Percentiles rank a stretch among this genome's conserved stretches.
phyloP scores from a whole-genome alignment of 768 basidiomycete species.

The Calocybe gangraenosa region DNA sequence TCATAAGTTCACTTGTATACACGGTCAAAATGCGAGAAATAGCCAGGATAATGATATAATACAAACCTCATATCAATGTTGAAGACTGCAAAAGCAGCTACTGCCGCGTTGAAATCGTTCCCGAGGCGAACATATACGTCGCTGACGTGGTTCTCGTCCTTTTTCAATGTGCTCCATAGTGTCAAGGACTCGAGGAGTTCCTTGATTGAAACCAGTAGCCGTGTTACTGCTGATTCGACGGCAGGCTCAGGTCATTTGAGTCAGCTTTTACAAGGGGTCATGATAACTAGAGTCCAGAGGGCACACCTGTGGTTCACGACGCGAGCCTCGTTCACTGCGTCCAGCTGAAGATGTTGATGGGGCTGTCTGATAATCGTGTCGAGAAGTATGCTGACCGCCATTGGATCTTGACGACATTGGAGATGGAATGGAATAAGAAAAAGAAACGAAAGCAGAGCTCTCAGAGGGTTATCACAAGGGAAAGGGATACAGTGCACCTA shows the following conservation, averaged over 20 bases:
- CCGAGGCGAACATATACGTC: constrained; percentile 96
- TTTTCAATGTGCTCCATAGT: constrained; percentile 71
- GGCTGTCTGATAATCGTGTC: constrained; percentile 50
- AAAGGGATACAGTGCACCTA: not conserved
- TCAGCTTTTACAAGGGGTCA: constrained; percentile 8
- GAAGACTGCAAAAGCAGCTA: constrained; percentile 80
- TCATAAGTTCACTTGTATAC: constrained; percentile 69
- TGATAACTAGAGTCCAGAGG: not conserved
- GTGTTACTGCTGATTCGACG: constrained; percentile 88
- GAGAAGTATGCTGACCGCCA: constrained; percentile 35
- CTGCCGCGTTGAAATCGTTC: constrained; percentile 95
- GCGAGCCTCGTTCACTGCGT: constrained; percentile 38
- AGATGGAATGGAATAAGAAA: constrained; percentile 2
- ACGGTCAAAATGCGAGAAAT: constrained; percentile 5
- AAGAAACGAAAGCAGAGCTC: not conserved
- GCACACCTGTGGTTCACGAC: constrained; percentile 34
- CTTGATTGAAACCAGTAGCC: constrained; percentile 91
- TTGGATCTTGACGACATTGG: constrained; percentile 26
- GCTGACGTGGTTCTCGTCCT: constrained; percentile 81
- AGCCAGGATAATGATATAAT: constrained; percentile 2
- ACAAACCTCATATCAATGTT: constrained; percentile 91
- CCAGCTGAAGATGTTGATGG: constrained; percentile 41
- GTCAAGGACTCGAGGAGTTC: constrained; percentile 88
- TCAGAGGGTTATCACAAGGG: too few relatives aligned
- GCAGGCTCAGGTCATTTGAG: constrained; percentile 45